Evolutionary conservation across 2,329 filamentous ascomycete species (phyloP), one percentile per base, ranked within the genome.

Genomic region (Daldinia sp.): DNA sequence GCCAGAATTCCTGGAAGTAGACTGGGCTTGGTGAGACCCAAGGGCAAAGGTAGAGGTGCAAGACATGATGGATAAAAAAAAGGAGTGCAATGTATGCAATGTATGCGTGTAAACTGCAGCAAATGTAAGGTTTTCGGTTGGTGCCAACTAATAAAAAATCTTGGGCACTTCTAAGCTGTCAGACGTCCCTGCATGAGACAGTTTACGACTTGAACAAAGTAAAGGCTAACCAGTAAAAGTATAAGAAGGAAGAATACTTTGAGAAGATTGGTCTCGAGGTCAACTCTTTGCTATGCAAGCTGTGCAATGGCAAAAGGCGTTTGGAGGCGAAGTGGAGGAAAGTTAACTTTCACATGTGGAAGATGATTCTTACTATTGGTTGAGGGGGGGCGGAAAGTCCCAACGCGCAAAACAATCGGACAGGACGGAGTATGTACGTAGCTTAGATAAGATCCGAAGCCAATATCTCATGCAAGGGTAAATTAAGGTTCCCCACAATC

Each of bases 1-100:
- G 17, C 81, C 79, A 2, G 83, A 83, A 27, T 77, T 75, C 49
- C 68, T 72, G 15, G 77, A 78, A 10, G 76, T 73, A 3, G 72
- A 19, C 23, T 70, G 68, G 43, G 79, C 77, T 64, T 79, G 74
- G 62, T 77, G 63, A 49, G 74, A 68, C 23, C 71, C 67, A 34
- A 73, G 62, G 34, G 69, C 68, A 45, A 72, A 74, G 25, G 72
- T 65, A 4, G 73, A 73, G 2, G 73, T 67, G 60, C 71, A 75
- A 57, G 73, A 68, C 74, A 76, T 76, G 57, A 63, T 68, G 66
- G 66, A 19, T 35, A 27, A 30, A 34, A 25, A 64, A 55, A 17
- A 60, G 45, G 35, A 62, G 27, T n/a, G n/a, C n/a, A n/a, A n/a
- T n/a, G n/a, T n/a, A n/a, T n/a, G n/a, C n/a, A 27, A 13, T 7